Percentiles rank a stretch among this genome's conserved stretches.
Conservation (phyloP, 2,329 filamentous ascomycete genomes). For the Stagonosporopsis chrysanthemi region DNA sequence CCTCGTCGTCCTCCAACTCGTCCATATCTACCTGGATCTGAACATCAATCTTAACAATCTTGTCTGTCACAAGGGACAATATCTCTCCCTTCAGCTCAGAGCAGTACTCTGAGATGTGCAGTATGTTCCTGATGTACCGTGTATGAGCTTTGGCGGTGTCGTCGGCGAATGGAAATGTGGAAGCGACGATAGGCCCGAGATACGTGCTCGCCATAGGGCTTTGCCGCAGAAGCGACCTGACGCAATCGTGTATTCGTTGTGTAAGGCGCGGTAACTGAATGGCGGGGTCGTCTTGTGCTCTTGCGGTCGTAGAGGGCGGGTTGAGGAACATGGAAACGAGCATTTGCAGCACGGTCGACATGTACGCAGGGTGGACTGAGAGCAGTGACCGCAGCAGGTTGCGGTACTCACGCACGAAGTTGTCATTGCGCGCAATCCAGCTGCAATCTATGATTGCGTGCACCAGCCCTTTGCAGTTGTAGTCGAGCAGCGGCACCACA, state of each 20-base stretch:
- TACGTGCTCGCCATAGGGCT: constrained; percentile 80
- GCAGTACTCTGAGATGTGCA: constrained; percentile 78
- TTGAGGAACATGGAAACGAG: constrained; percentile 79
- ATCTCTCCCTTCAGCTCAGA: constrained; percentile 81
- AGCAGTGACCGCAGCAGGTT: constrained; percentile 70
- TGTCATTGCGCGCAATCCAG: constrained; percentile 68
- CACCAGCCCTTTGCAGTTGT: constrained; percentile 65
- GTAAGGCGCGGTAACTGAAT: constrained; percentile 72
- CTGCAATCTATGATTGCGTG: constrained; percentile 64
- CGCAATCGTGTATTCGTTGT: constrained; percentile 74
- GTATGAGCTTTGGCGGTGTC: constrained; percentile 82
- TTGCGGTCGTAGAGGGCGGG: constrained; percentile 62
- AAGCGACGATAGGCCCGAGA: constrained; percentile 70
- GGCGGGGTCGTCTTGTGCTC: constrained; percentile 61
- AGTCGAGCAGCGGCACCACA: constrained; percentile 63
- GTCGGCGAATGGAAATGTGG: constrained; percentile 77
- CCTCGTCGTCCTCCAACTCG: constrained; percentile 88
- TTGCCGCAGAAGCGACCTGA: constrained; percentile 79
- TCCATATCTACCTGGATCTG: constrained; percentile 94
- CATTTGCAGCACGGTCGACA: constrained; percentile 77
- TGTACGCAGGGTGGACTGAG: constrained; percentile 82
- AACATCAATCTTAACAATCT: constrained; percentile 91
- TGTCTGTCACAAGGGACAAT: constrained; percentile 81
- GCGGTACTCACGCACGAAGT: constrained; percentile 64
- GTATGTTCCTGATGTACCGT: constrained; percentile 85